Evolutionary conservation across 768 basidiomycete genomes (phyloP), one percentile per base, ranked within the genome.

Genomic region (Boletus pseudopeckii): DNA sequence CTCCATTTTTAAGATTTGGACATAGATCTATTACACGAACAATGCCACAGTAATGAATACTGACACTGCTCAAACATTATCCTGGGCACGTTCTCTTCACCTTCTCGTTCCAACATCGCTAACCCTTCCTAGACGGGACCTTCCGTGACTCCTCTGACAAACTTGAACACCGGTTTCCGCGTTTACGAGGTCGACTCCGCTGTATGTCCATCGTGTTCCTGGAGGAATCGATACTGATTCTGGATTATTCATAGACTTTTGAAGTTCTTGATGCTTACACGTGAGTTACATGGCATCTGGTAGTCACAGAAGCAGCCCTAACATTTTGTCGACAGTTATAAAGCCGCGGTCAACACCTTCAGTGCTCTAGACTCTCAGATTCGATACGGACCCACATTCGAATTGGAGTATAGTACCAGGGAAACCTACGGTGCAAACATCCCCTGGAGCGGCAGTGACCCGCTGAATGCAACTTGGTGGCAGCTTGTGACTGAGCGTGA

Each of bases 381-480:
- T 18, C 55, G 74, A 48, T 65, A 74, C 51, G 89, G 88, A 7
- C 89, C 89, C 7, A 78, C 80, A 4, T 91, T 76, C 52, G 62
- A 65, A 24, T 69, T 71, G 34, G 89, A 90, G 68, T 91, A 90
- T 64, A 84, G 74, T 61, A 84, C 88, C 24, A 83, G 88, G 40
- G 75, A 81, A 50, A 74, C 84, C 0, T 91, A 88, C 54, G 88
- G 86, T 32, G 64, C 62, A 36, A 80, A 70, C 49, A 68, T 75
- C 1, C 74, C 78, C 33, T 90, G 88, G 88, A 73, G 75, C 26
- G 65, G 71, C 3, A 73, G 76, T 50, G 87, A 87, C 63, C 88
- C 88, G 0, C 69, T 91, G 56, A 90, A 90, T 55, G 86, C 86
- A 7, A 90, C 89, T 10, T 90, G 85, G 84, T 90, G 88, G 88